These are phyloP conservation scores for Colletotrichum tofieldiae DNA, from an alignment of 2,329 filamentous ascomycete species.

Conservation along the genomic window DNA sequence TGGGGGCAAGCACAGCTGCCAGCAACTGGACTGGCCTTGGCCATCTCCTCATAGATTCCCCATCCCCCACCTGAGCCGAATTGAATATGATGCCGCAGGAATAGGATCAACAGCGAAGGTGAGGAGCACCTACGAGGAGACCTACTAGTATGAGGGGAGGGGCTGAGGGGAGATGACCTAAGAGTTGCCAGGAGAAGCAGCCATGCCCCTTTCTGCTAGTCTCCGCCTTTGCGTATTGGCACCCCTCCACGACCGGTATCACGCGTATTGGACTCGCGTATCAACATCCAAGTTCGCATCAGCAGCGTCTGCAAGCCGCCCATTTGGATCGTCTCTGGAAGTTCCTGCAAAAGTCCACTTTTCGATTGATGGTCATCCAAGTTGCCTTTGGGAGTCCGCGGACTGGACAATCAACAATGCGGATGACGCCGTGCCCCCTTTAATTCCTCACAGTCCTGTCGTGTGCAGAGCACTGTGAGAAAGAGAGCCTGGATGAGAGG, in stretches of 20 bases:
- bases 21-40: neutral
- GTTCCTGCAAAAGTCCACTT: conserved; percentile 9
- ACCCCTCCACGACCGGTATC: neutral
- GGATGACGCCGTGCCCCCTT: neutral
- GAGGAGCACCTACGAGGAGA: neutral
- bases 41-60: neutral
- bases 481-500: neutral
- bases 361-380: neutral
- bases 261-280: conserved; percentile 25
- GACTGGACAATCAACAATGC: neutral
- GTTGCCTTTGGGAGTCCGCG: neutral
- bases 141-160: neutral
- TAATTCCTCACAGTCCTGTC: neutral
- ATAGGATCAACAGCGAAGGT: neutral
- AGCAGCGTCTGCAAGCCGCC: conserved; percentile 20
- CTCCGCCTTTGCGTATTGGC: conserved; percentile 28
- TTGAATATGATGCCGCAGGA: conserved; percentile 6
- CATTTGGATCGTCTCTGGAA: conserved; percentile 30
- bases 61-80: neutral
- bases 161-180: neutral
- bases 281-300: neutral
- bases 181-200: neutral
- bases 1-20: neutral
- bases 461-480: neutral
- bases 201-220: conserved; percentile 25